These are phyloP conservation scores for Backusella psychrophila DNA, from an alignment of 192 early-diverging fungal genomes.

Conservation along the genomic window DNA sequence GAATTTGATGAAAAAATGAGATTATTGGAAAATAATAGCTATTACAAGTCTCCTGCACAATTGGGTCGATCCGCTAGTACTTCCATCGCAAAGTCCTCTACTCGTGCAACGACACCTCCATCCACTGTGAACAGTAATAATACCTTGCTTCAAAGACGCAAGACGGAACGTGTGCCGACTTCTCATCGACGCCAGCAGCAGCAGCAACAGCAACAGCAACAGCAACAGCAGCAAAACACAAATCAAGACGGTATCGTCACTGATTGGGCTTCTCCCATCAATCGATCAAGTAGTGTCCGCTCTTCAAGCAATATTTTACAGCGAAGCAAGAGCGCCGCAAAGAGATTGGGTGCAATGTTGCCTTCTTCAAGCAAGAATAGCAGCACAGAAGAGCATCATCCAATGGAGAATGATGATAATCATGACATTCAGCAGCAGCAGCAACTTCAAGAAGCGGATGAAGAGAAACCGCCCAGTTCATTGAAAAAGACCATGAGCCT, in stretches of 20 bases:
- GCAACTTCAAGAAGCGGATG: neutral
- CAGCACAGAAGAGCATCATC: neutral
- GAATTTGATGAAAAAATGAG: constrained; percentile 37
- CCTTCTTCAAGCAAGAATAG: neutral
- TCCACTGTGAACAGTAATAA: neutral
- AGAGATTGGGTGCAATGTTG: constrained; percentile 20
- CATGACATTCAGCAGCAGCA: neutral
- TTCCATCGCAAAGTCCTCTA: neutral
- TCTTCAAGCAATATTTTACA: constrained; percentile 16
- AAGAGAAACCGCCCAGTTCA: neutral
- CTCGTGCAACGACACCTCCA: neutral
- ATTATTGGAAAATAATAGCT: neutral
- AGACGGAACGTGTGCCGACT: constrained; percentile 9
- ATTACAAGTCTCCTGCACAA: constrained; percentile 1
- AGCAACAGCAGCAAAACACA: neutral
- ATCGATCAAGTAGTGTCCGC: neutral
- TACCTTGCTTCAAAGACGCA: neutral
- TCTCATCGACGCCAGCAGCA: neutral
- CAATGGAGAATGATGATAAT: neutral
- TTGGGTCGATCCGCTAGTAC: constrained; percentile 7
- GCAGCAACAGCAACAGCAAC: neutral
- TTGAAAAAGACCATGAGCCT: constrained; percentile 2
- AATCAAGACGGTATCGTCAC: neutral
- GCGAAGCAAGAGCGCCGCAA: constrained; percentile 18
- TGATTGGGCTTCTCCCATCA: constrained; percentile 11